phyloP scores from a whole-genome alignment of 805 yeast genomes.

The Hyphopichia homilentoma region DNA sequence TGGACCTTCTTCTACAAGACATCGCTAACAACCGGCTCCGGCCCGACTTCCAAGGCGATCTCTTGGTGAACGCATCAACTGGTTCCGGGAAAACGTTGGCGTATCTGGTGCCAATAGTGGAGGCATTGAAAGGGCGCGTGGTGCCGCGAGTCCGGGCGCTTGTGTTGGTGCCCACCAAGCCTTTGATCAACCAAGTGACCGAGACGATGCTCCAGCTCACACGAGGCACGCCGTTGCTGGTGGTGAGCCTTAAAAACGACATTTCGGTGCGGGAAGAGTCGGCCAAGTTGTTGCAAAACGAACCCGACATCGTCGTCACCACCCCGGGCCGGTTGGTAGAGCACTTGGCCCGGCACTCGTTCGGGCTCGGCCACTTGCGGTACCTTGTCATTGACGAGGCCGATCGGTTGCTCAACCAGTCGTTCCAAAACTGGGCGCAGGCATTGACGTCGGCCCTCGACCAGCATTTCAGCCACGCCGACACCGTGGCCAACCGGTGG shows the following conservation, averaged over 20 bases:
- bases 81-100: constrained; percentile 97
- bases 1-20: constrained; percentile 50
- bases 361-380: constrained; percentile 50
- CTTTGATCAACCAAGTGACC: constrained; percentile 79
- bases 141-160: constrained; percentile 76
- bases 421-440: constrained; percentile 90
- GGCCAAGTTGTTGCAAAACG: constrained; percentile 36
- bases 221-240: constrained; percentile 63
- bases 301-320: constrained; percentile 65
- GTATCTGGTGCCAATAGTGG: constrained; percentile 78
- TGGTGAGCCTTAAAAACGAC: constrained; percentile 57
- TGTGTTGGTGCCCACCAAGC: constrained; percentile 84
- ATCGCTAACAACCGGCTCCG: constrained; percentile 33
- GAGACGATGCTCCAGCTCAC: constrained; percentile 56
- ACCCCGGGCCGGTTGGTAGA: constrained; percentile 87
- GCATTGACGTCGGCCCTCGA: constrained; percentile 42
- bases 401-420: constrained; percentile 77
- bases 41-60: constrained; percentile 65
- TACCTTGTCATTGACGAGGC: constrained; percentile 79
- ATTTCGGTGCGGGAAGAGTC: constrained; percentile 60
- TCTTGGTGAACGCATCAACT: constrained; percentile 88
- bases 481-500: constrained; percentile 28
- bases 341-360: constrained; percentile 45
- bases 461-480: constrained; percentile 1
- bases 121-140: constrained; percentile 55